Percentiles rank a stretch among this genome's conserved stretches.
Conservation (phyloP, 2,329 filamentous ascomycete genomes). For the Aspergillus glaucus region DNA sequence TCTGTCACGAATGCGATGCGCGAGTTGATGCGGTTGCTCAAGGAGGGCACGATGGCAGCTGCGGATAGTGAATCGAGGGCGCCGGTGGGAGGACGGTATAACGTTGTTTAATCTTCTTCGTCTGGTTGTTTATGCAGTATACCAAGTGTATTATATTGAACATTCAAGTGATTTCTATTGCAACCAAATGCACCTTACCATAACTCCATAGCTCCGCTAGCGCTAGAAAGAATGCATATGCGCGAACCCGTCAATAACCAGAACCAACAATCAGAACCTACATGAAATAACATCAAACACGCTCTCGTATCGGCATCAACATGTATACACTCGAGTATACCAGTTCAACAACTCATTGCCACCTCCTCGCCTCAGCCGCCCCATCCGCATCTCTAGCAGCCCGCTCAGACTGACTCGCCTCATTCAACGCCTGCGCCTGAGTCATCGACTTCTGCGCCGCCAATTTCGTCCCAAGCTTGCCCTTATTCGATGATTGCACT, state of each 20-base stretch:
- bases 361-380: conserved; percentile 50
- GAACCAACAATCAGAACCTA: background rate
- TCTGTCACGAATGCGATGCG: conserved; percentile 85
- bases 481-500: conserved; percentile 44
- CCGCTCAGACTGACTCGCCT: conserved; percentile 61
- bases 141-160: conserved; percentile 11
- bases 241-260: too few species aligned
- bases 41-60: conserved; percentile 83
- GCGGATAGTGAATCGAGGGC: conserved; percentile 78
- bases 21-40: conserved; percentile 79
- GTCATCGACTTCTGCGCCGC: conserved; percentile 71
- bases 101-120: conserved; percentile 56
- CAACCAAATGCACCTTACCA: too few species aligned
- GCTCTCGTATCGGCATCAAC: background rate
- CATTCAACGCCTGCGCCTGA: conserved; percentile 59
- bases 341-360: conserved; percentile 41
- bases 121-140: conserved; percentile 1
- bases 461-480: conserved; percentile 65
- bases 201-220: background rate
- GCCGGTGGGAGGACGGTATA: conserved; percentile 76
- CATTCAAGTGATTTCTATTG: background rate
- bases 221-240: too few species aligned
- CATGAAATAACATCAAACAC: background rate
- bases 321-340: background rate
- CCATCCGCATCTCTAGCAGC: conserved; percentile 63